Conservation (phyloP, 176 grass and related monocot species). For the Eleusine coracana region DNA sequence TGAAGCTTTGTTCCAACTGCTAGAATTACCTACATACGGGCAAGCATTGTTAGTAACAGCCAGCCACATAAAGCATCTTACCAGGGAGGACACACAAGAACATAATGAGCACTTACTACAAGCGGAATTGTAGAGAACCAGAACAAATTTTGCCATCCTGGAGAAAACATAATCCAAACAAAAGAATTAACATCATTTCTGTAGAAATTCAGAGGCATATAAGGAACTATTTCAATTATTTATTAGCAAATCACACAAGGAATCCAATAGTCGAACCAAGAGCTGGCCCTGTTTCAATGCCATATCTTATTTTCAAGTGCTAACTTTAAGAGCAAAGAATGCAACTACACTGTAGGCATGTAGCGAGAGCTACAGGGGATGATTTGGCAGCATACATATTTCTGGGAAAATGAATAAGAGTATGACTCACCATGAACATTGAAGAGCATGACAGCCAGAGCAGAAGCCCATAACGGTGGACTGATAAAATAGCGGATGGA, state of each 20-base stretch:
- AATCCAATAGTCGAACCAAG: neutral
- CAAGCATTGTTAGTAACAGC: conserved; percentile 3
- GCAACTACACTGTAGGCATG: neutral
- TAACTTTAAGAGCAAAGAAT: neutral
- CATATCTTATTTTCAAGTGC: neutral
- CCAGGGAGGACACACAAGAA: neutral
- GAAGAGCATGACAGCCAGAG: conserved; percentile 72
- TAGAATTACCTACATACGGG: conserved; percentile 69
- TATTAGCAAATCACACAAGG: conserved; percentile 1
- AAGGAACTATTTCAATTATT: neutral
- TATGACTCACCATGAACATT: conserved; percentile 78
- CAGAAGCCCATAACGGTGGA: conserved; percentile 81
- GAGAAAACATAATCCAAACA: conserved; percentile 41
- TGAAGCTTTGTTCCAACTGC: conserved; percentile 87
- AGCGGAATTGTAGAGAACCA: conserved; percentile 75
- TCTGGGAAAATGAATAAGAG: conserved; percentile 31
- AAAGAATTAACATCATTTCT: conserved; percentile 2
- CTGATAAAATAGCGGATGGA: conserved; percentile 40
- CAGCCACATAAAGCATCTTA: neutral
- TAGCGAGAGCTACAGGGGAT: neutral
- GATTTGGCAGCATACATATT: conserved; percentile 19
- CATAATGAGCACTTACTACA: conserved; percentile 61
- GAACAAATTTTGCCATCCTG: conserved; percentile 69
- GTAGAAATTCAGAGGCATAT: neutral
- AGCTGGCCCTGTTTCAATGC: neutral